Conservation (phyloP, 495 filamentous ascomycete species). For the Lindgomyces ingoldianus region DNA sequence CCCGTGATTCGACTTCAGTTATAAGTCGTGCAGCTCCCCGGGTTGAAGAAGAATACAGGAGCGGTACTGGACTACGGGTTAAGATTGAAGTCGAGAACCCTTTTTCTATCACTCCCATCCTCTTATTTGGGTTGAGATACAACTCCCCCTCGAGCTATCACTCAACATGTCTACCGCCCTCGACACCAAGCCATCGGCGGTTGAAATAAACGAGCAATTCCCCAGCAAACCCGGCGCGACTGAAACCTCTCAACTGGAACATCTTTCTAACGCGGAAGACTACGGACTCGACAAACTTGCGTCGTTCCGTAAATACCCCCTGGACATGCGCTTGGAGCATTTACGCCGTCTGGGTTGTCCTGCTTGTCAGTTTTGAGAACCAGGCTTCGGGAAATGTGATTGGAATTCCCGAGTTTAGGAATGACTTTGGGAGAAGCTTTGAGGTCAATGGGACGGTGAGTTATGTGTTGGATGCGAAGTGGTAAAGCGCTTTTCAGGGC, state of each 20-base stretch:
- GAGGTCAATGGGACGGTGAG: neutral
- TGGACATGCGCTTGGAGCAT: slow-evolving; percentile 6
- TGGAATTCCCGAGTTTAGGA: slow-evolving; percentile 7
- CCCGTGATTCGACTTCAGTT: too few relatives aligned
- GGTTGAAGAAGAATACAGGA: too few relatives aligned
- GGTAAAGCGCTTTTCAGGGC: slow-evolving; percentile 10
- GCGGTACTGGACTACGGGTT: too few relatives aligned
- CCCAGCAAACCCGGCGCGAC: neutral
- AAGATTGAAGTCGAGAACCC: too few relatives aligned
- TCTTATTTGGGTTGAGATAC: too few relatives aligned
- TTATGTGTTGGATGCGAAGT: slow-evolving; percentile 5
- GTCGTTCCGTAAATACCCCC: slow-evolving; percentile 1
- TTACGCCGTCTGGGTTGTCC: slow-evolving; percentile 1
- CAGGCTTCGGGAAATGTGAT: slow-evolving; percentile 8
- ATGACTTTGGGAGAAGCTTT: slow-evolving; percentile 10
- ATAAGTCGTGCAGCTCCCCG: too few relatives aligned
- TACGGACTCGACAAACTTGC: slow-evolving; percentile 1
- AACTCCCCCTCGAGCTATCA: neutral
- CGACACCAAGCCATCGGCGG: neutral
- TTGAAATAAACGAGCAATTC: neutral
- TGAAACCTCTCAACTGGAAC: neutral
- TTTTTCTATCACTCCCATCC: too few relatives aligned
- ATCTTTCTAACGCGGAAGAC: slow-evolving; percentile 3
- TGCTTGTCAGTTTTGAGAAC: slow-evolving; percentile 3
- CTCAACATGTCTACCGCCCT: neutral